Conservation (phyloP, 2,329 filamentous ascomycete species). For the Chrysoporthe puriensis region DNA sequence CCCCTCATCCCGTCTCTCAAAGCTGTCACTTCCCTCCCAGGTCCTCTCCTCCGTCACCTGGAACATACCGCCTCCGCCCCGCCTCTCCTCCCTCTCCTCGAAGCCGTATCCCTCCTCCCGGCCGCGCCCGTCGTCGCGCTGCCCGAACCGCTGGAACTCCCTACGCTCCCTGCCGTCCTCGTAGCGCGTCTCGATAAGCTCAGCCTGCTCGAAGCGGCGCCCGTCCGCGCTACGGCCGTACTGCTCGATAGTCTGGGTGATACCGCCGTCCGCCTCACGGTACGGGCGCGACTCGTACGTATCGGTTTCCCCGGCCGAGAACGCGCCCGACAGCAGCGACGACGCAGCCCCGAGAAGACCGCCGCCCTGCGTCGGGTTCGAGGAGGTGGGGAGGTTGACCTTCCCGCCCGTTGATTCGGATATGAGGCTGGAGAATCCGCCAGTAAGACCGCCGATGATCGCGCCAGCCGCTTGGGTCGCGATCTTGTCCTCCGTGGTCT, state of each 20-base stretch:
- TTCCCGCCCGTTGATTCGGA: conserved; percentile 48
- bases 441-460: conserved; percentile 61
- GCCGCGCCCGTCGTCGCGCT: conserved; percentile 49
- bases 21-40: conserved; percentile 40
- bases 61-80: conserved; percentile 54
- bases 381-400: conserved; percentile 40
- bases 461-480: conserved; percentile 58
- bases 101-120: conserved; percentile 56
- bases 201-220: conserved; percentile 62
- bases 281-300: conserved; percentile 50
- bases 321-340: conserved; percentile 57
- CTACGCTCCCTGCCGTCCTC: conserved; percentile 59
- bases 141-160: conserved; percentile 66
- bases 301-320: conserved; percentile 53
- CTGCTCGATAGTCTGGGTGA: conserved; percentile 64
- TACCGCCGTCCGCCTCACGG: conserved; percentile 62
- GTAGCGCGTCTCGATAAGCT: conserved; percentile 62
- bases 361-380: conserved; percentile 57
- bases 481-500: conserved; percentile 59
- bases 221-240: conserved; percentile 56
- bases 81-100: conserved; percentile 60
- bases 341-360: conserved; percentile 72
- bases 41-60: conserved; percentile 61
- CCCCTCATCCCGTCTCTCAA: conserved; percentile 35
- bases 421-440: conserved; percentile 53